Evolutionary conservation across 208 protist species (phyloP).

Genomic region (Leishmania gerbilli): DNA sequence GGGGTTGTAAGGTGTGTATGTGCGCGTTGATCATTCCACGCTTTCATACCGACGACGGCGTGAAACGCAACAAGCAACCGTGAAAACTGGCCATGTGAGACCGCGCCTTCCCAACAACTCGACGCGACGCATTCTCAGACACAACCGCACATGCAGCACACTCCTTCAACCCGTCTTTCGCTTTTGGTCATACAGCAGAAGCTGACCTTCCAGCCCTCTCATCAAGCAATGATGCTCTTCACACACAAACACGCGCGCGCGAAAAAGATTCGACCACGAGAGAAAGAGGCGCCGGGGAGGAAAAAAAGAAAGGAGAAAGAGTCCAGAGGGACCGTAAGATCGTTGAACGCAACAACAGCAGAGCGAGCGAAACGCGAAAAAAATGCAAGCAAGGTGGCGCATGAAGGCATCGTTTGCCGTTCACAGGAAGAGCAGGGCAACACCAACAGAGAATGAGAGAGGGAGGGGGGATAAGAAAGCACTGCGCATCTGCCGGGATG

Average conservation of each 20-base stretch:
- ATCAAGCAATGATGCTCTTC: no score
- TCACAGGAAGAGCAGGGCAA: no score
- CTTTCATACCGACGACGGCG: not conserved
- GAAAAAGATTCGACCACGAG: not conserved
- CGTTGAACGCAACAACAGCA: not conserved
- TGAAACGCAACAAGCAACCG: slow-evolving; percentile 8
- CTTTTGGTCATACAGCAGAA: no score
- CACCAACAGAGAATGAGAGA: not conserved
- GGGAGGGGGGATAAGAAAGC: not conserved
- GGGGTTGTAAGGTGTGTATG: not conserved
- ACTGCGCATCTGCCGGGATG: not conserved
- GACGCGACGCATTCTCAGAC: no score
- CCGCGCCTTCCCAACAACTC: no score
- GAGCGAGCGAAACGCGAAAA: slow-evolving; percentile 2
- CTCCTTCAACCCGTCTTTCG: no score
- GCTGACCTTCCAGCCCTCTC: no score
- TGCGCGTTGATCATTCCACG: not conserved
- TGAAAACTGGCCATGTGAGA: not conserved
- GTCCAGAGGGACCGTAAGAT: not conserved
- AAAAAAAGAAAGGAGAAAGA: not conserved
- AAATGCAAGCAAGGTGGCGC: not conserved
- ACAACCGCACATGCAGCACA: no score
- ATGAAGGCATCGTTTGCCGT: no score
- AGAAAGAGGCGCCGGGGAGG: slow-evolving; percentile 3
- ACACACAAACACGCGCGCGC: no score